phyloP scores from a whole-genome alignment of 2,329 filamentous ascomycete species.

The Fusarium continuum region DNA sequence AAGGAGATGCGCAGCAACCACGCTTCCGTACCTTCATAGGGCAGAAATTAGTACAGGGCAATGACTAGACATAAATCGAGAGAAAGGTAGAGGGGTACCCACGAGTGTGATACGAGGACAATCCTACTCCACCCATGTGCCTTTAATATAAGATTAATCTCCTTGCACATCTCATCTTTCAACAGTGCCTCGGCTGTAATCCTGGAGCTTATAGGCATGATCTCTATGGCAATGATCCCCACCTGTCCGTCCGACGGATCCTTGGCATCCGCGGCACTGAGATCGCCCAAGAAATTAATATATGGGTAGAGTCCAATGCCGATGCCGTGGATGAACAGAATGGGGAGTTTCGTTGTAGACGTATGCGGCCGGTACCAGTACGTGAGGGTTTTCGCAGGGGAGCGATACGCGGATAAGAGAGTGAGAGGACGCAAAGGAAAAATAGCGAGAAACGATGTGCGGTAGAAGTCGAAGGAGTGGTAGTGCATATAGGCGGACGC shows the following conservation, averaged over 20 bases:
- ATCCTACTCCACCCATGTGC: conserved; percentile 61
- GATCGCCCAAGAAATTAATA: conserved; percentile 60
- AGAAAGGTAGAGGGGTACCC: conserved; percentile 25
- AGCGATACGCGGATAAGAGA: conserved; percentile 54
- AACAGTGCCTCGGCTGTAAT: conserved; percentile 60
- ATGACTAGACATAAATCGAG: too few relatives aligned
- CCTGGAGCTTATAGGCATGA: conserved; percentile 67
- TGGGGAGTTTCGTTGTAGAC: conserved; percentile 62
- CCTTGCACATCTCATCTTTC: conserved; percentile 58
- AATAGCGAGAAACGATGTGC: conserved; percentile 54
- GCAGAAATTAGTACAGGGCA: neutral
- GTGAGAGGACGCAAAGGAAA: conserved; percentile 65
- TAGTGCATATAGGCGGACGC: conserved; percentile 48
- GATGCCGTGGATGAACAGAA: conserved; percentile 72
- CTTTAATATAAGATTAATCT: conserved; percentile 62
- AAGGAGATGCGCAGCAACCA: conserved; percentile 65
- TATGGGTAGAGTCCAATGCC: conserved; percentile 64
- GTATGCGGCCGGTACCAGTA: conserved; percentile 71
- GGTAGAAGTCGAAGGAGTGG: conserved; percentile 59
- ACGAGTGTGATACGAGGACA: conserved; percentile 61
- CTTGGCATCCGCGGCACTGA: conserved; percentile 52
- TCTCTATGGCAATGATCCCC: conserved; percentile 67
- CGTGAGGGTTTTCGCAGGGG: conserved; percentile 58
- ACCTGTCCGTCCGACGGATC: conserved; percentile 56
- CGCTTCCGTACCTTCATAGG: conserved; percentile 58